Evolutionary conservation across 208 protist species (phyloP), one percentile per base, ranked within the genome.

Genomic region (Naegleria fowleri): DNA sequence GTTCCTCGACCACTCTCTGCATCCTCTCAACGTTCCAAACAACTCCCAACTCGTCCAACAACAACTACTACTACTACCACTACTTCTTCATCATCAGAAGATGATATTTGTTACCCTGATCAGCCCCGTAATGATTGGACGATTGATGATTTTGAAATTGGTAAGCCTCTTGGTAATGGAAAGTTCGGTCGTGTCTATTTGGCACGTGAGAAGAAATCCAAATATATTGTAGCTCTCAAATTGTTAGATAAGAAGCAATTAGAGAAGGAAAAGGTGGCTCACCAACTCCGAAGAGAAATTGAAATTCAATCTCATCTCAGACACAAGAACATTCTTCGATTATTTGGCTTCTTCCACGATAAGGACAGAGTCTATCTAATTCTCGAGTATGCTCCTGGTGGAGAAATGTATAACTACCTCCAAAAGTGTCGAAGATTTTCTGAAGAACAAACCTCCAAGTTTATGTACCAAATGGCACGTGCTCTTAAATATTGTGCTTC

Each of bases 111-210:
- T 79, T 79, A 79, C n/a, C 67, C 67, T 36, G 67, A 79, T 79
- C 39, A 88, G 6, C 41, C 22, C n/a, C 51, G 40, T 38, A 59
- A 76, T 11, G 22, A 43, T 58, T 98, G 96, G 96, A 94, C 91
- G 6, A 93, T 98, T 33, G 91, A 92, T n/a, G 97, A 98, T 93
- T 99, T 99, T 93, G 97, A 98, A 48, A 94, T 99, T 38, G 95
- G 98, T 16, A 94, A 97, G 92, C 98, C 97, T 91, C 94, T 99
- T 7, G 98, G 97, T 38, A 95, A 95, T 4, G 99, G 99, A 29
- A 99, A 99, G 93, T 99, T 99, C 94, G 99, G 99, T 29, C 97
- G 98, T 91, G 99, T 99, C 7, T 99, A 98, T 94, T 95, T 99
- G 3, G 99, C 98, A 48, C 94, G 98, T 7, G 98, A 99, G 88